phyloP scores from a whole-genome alignment of 1,139 yeast genomes.

The Yarrowia galli region DNA sequence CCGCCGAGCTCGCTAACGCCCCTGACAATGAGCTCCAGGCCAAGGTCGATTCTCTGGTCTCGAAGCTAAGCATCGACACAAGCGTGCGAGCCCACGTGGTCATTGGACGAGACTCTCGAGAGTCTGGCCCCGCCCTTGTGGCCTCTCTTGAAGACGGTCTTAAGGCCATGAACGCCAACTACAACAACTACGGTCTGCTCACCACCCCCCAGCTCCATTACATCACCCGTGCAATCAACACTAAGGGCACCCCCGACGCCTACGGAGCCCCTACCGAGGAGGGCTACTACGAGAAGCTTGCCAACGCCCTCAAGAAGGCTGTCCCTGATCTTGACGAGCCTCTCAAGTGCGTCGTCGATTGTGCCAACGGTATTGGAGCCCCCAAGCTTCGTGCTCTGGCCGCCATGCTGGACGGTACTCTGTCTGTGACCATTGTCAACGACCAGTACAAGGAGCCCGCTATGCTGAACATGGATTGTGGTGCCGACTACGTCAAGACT shows the following conservation, averaged over 20 bases:
- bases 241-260: constrained; percentile 52
- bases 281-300: constrained; percentile 75
- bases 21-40: constrained; percentile 51
- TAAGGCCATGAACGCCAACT: constrained; percentile 56
- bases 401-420: constrained; percentile 53
- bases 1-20: constrained; percentile 82
- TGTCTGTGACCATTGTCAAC: constrained; percentile 64
- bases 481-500: constrained; percentile 96
- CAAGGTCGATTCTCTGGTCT: constrained; percentile 49
- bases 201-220: constrained; percentile 97
- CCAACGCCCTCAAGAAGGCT: constrained; percentile 56
- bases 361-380: constrained; percentile 97
- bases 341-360: constrained; percentile 68
- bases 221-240: constrained; percentile 75
- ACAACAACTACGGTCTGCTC: constrained; percentile 68
- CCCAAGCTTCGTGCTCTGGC: constrained; percentile 66
- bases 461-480: constrained; percentile 77
- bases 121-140: constrained; percentile 72
- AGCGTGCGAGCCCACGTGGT: constrained; percentile 55
- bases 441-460: constrained; percentile 62
- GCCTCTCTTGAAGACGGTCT: constrained; percentile 74
- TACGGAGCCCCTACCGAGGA: constrained; percentile 71
- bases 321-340: constrained; percentile 51
- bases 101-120: constrained; percentile 65
- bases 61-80: constrained; percentile 56